A percentile compares a stretch with the other conserved stretches of the same genome.
Conservation (phyloP, 352 stramenopile genomes). For the Aphanomyces astaci region DNA sequence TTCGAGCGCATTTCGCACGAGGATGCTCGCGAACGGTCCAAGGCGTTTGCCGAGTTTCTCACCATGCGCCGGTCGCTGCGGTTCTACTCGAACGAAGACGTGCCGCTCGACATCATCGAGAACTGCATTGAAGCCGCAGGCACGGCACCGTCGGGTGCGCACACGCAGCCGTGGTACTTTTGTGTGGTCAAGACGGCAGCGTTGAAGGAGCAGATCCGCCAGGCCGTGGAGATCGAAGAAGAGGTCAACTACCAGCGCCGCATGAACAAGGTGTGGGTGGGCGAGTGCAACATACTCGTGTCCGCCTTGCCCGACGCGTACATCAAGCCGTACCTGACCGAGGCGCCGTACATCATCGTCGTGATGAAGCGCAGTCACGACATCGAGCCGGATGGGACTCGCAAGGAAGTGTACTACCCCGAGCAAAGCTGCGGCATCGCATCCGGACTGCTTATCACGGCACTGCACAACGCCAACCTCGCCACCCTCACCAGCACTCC, state of each 20-base stretch:
- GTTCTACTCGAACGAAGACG: slow-evolving; percentile 6
- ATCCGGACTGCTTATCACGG: slow-evolving; percentile 14
- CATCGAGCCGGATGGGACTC: background rate
- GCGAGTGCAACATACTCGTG: background rate
- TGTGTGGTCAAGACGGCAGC: background rate
- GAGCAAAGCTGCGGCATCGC: slow-evolving; percentile 12
- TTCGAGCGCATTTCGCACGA: background rate
- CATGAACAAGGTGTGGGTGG: slow-evolving; percentile 14
- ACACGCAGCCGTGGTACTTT: slow-evolving; percentile 18
- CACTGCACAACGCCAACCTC: slow-evolving; percentile 13
- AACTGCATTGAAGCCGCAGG: slow-evolving; percentile 6
- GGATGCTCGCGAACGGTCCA: background rate
- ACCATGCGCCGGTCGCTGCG: slow-evolving; percentile 9
- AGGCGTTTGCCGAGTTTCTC: background rate
- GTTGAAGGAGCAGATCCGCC: background rate
- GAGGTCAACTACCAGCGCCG: slow-evolving; percentile 14
- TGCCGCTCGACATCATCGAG: slow-evolving; percentile 6
- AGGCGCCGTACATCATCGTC: slow-evolving; percentile 13
- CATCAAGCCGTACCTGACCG: slow-evolving; percentile 20
- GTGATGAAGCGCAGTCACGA: slow-evolving; percentile 16
- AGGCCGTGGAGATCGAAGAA: slow-evolving; percentile 15
- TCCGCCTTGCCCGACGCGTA: slow-evolving; percentile 1
- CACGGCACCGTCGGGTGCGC: slow-evolving; percentile 9
- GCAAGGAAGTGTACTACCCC: slow-evolving; percentile 16
- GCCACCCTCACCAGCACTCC: slow-evolving; percentile 15